A percentile compares a stretch with the other conserved stretches of the same genome.
phyloP scores from a whole-genome alignment of 2,329 filamentous ascomycete genomes.

The Fusarium mexicanum region DNA sequence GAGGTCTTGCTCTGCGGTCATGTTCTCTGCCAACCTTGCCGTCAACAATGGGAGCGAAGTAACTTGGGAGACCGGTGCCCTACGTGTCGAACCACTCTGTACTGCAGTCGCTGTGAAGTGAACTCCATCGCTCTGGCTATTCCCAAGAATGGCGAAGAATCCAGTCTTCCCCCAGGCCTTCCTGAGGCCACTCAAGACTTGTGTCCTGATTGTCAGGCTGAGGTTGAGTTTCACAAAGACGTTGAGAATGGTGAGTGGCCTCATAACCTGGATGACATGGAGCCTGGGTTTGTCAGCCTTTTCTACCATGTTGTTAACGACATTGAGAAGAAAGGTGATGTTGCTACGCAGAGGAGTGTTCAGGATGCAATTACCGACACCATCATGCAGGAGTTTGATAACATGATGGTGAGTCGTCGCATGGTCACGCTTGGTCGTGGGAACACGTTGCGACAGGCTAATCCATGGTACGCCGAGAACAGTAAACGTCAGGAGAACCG shows the following conservation, averaged over 20 bases:
- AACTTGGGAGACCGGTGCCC: conserved; percentile 5
- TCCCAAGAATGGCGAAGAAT: not conserved
- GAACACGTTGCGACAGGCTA: not conserved
- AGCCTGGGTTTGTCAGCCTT: conserved; percentile 25
- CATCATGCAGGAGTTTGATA: conserved; percentile 11
- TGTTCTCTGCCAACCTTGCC: conserved; percentile 33
- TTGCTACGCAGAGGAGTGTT: not conserved
- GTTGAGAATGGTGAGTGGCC: conserved; percentile 23
- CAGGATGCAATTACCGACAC: not conserved
- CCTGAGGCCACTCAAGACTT: not conserved
- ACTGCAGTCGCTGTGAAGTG: conserved; percentile 3
- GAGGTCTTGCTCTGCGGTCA: conserved; percentile 37
- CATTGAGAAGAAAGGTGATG: not conserved
- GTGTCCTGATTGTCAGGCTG: conserved; percentile 28
- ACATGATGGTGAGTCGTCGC: not conserved
- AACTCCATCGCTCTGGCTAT: not conserved
- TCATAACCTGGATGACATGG: not conserved
- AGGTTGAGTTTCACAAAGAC: not conserved
- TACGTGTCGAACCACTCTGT: conserved; percentile 5
- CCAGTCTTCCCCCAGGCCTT: not conserved
- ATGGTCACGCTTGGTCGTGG: not conserved
- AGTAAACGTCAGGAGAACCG: not conserved
- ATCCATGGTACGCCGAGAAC: not conserved
- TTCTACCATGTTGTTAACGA: conserved; percentile 19
- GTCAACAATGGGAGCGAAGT: not conserved